Evolutionary conservation across 2,329 filamentous ascomycete species (phyloP), one percentile per base, ranked within the genome.

Genomic region (Sordariomycetes sp.): DNA sequence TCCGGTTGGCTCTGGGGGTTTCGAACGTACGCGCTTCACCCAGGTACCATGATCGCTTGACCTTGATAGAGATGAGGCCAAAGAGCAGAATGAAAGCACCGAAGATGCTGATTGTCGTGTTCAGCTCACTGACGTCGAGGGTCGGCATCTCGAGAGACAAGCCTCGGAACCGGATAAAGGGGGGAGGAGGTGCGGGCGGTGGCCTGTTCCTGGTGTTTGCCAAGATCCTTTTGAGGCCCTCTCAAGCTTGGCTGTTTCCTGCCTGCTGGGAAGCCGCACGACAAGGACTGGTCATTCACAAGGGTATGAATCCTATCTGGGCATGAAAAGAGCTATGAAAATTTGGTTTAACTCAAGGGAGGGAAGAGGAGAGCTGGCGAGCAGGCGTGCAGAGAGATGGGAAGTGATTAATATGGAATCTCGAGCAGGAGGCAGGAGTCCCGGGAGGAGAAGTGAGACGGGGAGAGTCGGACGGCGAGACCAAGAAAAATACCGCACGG

Each of bases 41-140:
- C 5, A 82, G 69, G 61, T 79, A 80, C 77, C 77, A 81, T 37
- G 68, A 67, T 54, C 72, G 71, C 67, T 81, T 81, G 62, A 82
- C 73, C 65, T 79, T 76, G 25, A 79, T 73, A 1, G 79, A 79
- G 6, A 78, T 69, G 57, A 80, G 62, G 52, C 79, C 79, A 63
- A 76, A 81, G 4, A 74, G 57, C 1, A 79, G 64, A 24, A 73
- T 76, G 63, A 79, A 81, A 10, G 69, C 67, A 53, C 78, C 61
- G 2, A 67, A 58, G 28, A 68, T 60, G 43, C 60, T 57, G 16
- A 63, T 32, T 25, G 63, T 61, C 25, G 61, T 60, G 62, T 64
- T 60, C 48, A 64, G 54, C 59, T 65, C 63, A 60, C 60, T 65
- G 22, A 60, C 53, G 55, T 63, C 59, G 51, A 65, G 62, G 40